Conservation (phyloP, 306 rosid species). For the Canavalia ensiformis region DNA sequence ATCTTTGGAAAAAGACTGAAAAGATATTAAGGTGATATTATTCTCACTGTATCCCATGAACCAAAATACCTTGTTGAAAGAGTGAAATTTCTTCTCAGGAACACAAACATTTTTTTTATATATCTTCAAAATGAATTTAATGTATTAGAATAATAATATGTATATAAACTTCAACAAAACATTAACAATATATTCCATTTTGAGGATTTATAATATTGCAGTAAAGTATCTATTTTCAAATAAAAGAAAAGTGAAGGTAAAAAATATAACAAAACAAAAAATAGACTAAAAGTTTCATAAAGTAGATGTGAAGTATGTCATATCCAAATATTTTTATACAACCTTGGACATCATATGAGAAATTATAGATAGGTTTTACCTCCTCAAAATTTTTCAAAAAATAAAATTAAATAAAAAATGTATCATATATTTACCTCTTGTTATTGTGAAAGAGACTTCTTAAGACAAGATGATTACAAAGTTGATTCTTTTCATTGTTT, state of each 20-base stretch:
- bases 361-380: constrained; percentile 8
- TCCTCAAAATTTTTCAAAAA: not conserved
- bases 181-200: not conserved
- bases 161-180: constrained; percentile 1
- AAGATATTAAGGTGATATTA: constrained; percentile 80
- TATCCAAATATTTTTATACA: not conserved
- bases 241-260: constrained; percentile 40
- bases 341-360: not conserved
- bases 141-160: not conserved
- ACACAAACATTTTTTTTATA: constrained; percentile 87
- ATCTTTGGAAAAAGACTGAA: constrained; percentile 94
- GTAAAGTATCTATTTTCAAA: constrained; percentile 72
- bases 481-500: constrained; percentile 26
- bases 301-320: not conserved
- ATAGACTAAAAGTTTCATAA: not conserved
- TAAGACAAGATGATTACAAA: constrained; percentile 13
- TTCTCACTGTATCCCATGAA: constrained; percentile 80
- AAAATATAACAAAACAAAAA: not conserved
- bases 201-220: constrained; percentile 98
- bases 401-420: not conserved
- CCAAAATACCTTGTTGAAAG: constrained; percentile 85
- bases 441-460: not conserved
- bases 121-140: constrained; percentile 59
- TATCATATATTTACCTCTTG: not conserved
- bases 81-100: constrained; percentile 84